Base-by-base conservation (phyloP, 345 rosid genomes). In the Raphanus raphanistrum region DNA sequence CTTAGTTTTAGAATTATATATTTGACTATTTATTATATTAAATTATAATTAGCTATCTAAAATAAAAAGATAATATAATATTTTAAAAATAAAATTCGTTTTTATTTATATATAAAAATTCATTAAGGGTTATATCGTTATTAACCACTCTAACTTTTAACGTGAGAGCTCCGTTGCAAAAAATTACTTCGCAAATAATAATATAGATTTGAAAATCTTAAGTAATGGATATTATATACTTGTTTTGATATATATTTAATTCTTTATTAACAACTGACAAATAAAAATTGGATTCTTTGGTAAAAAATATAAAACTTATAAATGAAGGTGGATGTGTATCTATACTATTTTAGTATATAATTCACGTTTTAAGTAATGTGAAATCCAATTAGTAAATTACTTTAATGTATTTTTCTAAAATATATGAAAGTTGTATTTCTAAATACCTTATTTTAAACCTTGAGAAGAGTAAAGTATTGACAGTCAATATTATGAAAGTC, bases 281-380 rank as follows among this genome's bases (percentile, higher is more conserved):
- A 11, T 27, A 59, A 59, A 27, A 25, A 16, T 60, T 60, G 64
- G 4, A 29, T 61, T 28, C 17, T 25, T 13, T n/a, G 32, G 8
- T 29, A 25, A 63, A 64, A 71, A 32, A 4, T 10, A 4, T 9
- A 31, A 71, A 63, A 16, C 32, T 62, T 63, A 63, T 21, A 7
- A 73, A 73, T 12, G n/a, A 63, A 50, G 21, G 61, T 31, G 26
- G 62, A 63, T 45, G 7, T 5, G 48, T 50, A 35, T 64, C 33
- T 35, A 3, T 65, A 66, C 5, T 41, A 17, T 15, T 52, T 55
- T 54, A 74, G 66, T 16, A 33, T 25, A 28, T 38, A 16, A 61
- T 6, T 28, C 26, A 67, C 15, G 8, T 67, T 75, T 15, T 38
- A 11, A 61, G 21, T 61, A 48, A 15, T 70, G 75, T 70, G 64